Conservation (phyloP, 495 filamentous ascomycete genomes). For the Hypoxylon fuscum region DNA sequence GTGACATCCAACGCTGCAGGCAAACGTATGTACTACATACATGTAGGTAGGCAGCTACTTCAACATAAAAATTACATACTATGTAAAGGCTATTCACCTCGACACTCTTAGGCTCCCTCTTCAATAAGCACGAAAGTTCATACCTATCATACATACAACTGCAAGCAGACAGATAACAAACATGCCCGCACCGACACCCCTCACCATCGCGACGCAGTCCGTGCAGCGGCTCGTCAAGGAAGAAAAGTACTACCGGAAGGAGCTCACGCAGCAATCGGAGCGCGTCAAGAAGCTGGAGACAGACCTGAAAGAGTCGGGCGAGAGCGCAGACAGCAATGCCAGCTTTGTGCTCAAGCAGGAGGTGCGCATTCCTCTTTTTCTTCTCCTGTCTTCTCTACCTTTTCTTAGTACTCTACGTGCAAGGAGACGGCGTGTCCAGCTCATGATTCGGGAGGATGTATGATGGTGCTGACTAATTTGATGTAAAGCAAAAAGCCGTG, state of each 20-base stretch:
- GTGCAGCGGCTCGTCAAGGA: conserved; percentile 89
- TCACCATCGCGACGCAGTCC: conserved; percentile 76
- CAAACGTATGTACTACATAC: no score
- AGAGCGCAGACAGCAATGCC: conserved; percentile 68
- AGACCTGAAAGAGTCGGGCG: conserved; percentile 48
- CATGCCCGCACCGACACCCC: conserved; percentile 78
- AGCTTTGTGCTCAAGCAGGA: conserved; percentile 82
- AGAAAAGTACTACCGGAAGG: conserved; percentile 86
- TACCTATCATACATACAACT: conserved; percentile 6
- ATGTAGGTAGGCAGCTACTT: conserved; percentile 38
- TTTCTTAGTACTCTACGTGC: neutral
- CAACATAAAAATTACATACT: no score
- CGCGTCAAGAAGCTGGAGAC: conserved; percentile 75
- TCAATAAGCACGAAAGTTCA: neutral
- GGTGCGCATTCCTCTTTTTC: conserved; percentile 57
- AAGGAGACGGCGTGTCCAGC: neutral
- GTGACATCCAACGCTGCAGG: no score
- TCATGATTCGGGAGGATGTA: neutral
- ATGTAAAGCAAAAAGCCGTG: conserved; percentile 71
- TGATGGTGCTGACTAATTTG: conserved; percentile 35
- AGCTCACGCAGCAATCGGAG: conserved; percentile 74
- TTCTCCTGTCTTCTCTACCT: conserved; percentile 6
- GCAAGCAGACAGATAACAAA: conserved; percentile 9
- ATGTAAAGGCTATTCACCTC: no score
- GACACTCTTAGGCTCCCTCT: neutral